A percentile compares a stretch with the other conserved stretches of the same genome.
These are phyloP conservation scores for Martensiomyces pterosporus DNA, from an alignment of 192 early-diverging fungal species.

Conservation along the genomic window DNA sequence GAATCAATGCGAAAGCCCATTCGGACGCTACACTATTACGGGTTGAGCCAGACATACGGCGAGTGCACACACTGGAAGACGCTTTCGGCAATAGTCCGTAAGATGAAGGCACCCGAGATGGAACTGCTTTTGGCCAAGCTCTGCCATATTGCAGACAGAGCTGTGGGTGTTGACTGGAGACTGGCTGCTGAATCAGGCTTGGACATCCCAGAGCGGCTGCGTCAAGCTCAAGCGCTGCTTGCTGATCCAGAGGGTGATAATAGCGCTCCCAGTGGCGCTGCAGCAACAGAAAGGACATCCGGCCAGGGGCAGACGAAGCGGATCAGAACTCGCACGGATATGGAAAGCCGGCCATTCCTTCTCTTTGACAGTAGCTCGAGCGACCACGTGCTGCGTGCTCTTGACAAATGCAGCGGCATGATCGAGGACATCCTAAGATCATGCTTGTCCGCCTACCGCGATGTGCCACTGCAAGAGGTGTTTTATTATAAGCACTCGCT, in stretches of 20 bases:
- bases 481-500: slow-evolving; percentile 71
- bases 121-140: slow-evolving; percentile 20
- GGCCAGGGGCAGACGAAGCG: slow-evolving; percentile 14
- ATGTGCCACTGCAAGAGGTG: slow-evolving; percentile 67
- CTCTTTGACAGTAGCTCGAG: slow-evolving; percentile 38
- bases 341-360: slow-evolving; percentile 40
- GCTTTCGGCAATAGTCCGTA: slow-evolving; percentile 33
- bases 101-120: slow-evolving; percentile 42
- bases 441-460: slow-evolving; percentile 57
- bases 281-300: not conserved
- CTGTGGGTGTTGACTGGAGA: slow-evolving; percentile 13
- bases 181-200: slow-evolving; percentile 10
- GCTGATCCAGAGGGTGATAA: slow-evolving; percentile 3
- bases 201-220: slow-evolving; percentile 15
- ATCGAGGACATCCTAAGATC: slow-evolving; percentile 24
- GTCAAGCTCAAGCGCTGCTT: slow-evolving; percentile 10
- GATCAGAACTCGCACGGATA: slow-evolving; percentile 42
- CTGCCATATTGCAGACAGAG: not conserved
- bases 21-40: slow-evolving; percentile 64
- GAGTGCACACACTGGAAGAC: slow-evolving; percentile 44
- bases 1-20: slow-evolving; percentile 52
- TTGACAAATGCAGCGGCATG: slow-evolving; percentile 26
- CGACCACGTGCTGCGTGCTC: slow-evolving; percentile 30
- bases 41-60: slow-evolving; percentile 44
- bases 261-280: slow-evolving; percentile 3